Base-by-base conservation (phyloP, 2,329 filamentous ascomycete species). In the Colletotrichum sp. region DNA sequence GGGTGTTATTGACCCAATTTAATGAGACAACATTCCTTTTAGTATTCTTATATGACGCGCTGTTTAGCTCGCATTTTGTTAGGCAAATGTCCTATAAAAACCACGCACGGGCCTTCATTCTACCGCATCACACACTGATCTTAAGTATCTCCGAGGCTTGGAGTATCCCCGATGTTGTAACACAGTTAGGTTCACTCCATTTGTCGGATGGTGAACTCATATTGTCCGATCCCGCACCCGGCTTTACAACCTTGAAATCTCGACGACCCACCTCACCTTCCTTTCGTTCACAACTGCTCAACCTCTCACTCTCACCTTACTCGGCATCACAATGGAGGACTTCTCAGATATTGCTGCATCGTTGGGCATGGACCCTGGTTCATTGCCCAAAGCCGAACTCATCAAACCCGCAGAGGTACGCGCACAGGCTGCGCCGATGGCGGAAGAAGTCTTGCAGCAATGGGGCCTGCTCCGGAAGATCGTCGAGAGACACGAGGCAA, bases 401-500 rank as follows among this genome's bases (percentile, higher is more conserved):
- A 64, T 64, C 8, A 18, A 51, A n/a, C 62, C 62, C 18, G 62
- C 21, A 21, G 62, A 64, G 15, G 38, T 64, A 12, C 62, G 36
- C 18, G 38, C 21, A 27, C 18, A 5, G 27, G 62, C 62, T 12
- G 27, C 24, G 12, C 62, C 62, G 24, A 64, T 64, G 62, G 62
- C 62, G 21, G 38, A 64, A 51, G 57, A 75, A 2, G 83, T 88
- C 21, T 84, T 85, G 70, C 74, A 72, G 8, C 72, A 77, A 72
- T 86, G 83, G 76, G 74, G 80, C 8, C 70, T 58, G 5, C 78
- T 90, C 9, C 80, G 81, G 13, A 78, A 78, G 1, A 87, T 90
- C 7, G 69, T 91, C 4, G 79, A 85, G 54, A 84, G 88, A 6
- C 87, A 90, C 63, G 88, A 92, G 77, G 79, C 79, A 1, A 85